These are phyloP conservation scores for Rhodotorula graminis DNA, from an alignment of 768 basidiomycete genomes.

Conservation along the genomic window DNA sequence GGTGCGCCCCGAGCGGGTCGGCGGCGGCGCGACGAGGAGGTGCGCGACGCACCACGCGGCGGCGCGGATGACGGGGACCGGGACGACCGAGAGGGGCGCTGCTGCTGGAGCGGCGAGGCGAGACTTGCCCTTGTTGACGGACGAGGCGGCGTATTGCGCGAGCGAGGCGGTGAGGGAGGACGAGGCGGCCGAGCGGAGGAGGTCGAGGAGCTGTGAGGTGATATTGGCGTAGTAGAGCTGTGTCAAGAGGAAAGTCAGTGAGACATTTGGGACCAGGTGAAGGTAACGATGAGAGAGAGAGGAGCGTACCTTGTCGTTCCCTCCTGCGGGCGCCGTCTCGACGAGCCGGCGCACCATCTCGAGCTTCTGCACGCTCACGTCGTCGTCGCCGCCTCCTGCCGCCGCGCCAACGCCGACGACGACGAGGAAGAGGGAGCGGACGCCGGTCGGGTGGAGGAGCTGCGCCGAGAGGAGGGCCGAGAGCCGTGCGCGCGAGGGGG, in stretches of 20 bases:
- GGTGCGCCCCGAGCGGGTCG: not conserved
- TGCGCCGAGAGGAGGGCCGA: conserved; percentile 65
- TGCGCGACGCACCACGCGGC: conserved; percentile 16
- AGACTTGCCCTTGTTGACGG: not conserved
- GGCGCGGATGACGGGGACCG: conserved; percentile 5
- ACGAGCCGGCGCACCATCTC: conserved; percentile 50
- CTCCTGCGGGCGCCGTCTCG: conserved; percentile 58
- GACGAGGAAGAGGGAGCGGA: conserved; percentile 64
- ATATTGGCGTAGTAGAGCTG: conserved; percentile 60
- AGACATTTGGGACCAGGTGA: too few species aligned
- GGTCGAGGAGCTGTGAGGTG: conserved; percentile 17
- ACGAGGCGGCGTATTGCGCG: not conserved
- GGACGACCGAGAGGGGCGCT: not conserved
- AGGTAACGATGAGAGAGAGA: too few species aligned
- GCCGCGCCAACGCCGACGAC: conserved; percentile 53
- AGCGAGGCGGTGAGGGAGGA: not conserved
- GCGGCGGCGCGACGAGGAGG: not conserved
- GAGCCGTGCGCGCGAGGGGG: conserved; percentile 2
- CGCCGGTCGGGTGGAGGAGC: conserved; percentile 64
- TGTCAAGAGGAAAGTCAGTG: not conserved
- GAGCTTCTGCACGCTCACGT: conserved; percentile 44
- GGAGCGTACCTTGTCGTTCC: conserved; percentile 40
- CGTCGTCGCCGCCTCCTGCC: conserved; percentile 45
- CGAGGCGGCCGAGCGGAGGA: conserved; percentile 3
- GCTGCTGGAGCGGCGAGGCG: not conserved